Conservation (phyloP, 768 basidiomycete species). For the Gautieria morchelliformis region DNA sequence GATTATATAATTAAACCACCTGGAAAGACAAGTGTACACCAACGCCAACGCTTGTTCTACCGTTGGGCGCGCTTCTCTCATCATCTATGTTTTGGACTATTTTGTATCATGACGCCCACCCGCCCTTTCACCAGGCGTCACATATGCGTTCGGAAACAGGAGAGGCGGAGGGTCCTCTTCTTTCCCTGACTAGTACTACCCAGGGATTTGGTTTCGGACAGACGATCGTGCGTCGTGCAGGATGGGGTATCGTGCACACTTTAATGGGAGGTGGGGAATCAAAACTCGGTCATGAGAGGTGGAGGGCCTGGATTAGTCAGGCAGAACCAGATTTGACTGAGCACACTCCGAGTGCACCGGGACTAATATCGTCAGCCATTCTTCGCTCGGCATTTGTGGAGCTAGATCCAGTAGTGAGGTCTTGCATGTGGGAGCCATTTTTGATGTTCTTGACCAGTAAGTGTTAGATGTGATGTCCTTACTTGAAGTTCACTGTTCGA, state of each 20-base stretch:
- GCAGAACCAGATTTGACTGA: not conserved
- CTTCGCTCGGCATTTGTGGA: constrained; percentile 69
- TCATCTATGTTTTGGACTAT: constrained; percentile 54
- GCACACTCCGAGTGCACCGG: not conserved
- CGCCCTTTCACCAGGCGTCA: constrained; percentile 27
- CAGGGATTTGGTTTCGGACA: constrained; percentile 53
- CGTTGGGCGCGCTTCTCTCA: constrained; percentile 29
- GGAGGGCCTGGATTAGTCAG: not conserved
- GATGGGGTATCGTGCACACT: constrained; percentile 49
- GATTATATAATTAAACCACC: not conserved
- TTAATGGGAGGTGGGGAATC: constrained; percentile 25
- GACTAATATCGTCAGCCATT: constrained; percentile 27
- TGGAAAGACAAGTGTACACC: not conserved
- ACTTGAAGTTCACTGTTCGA: not conserved
- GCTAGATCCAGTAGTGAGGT: constrained; percentile 57
- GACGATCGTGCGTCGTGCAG: constrained; percentile 61
- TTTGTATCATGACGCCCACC: constrained; percentile 34
- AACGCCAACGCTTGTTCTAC: not conserved
- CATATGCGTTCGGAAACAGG: not conserved
- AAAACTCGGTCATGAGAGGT: constrained; percentile 2
- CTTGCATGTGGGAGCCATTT: constrained; percentile 59
- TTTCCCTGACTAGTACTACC: constrained; percentile 13
- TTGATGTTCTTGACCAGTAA: constrained; percentile 65
- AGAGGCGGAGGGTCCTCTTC: not conserved
- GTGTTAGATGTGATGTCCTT: constrained; percentile 11